Conservation (phyloP, 495 filamentous ascomycete species). For the Pyronema omphalodes region DNA sequence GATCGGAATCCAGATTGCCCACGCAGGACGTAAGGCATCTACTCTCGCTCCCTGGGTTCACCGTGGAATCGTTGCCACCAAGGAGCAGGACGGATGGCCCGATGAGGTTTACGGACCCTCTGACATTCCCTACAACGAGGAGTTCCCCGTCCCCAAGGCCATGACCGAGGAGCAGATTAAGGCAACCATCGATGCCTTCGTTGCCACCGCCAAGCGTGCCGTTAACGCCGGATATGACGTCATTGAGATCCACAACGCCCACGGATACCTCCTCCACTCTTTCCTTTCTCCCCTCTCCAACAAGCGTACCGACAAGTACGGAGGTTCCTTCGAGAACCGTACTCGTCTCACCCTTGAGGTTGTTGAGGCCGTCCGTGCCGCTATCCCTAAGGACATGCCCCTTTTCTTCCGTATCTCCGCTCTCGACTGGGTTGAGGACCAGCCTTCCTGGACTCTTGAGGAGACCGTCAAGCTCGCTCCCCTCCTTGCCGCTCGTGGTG, state of each 20-base stretch:
- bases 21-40: constrained; percentile 59
- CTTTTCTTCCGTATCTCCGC: constrained; percentile 45
- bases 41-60: constrained; percentile 48
- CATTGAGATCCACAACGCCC: constrained; percentile 44
- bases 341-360: constrained; percentile 40
- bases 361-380: constrained; percentile 33
- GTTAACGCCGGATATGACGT: constrained; percentile 50
- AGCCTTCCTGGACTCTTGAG: constrained; percentile 42
- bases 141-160: constrained; percentile 34
- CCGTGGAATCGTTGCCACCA: constrained; percentile 13
- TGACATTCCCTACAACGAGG: constrained; percentile 31
- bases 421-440: constrained; percentile 54
- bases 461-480: constrained; percentile 44
- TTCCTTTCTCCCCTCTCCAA: constrained; percentile 48
- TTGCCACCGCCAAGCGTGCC: constrained; percentile 38
- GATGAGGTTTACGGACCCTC: constrained; percentile 44
- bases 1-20: constrained; percentile 56
- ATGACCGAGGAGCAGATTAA: constrained; percentile 45
- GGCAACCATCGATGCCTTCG: constrained; percentile 42
- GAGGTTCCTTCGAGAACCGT: constrained; percentile 46
- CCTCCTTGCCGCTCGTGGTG: constrained; percentile 41
- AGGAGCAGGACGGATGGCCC: constrained; percentile 48
- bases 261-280: constrained; percentile 45
- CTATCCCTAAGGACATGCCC: constrained; percentile 43
- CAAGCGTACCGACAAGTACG: constrained; percentile 45